phyloP scores from a whole-genome alignment of 2,329 filamentous ascomycete genomes.

The Cladosporium velox region DNA sequence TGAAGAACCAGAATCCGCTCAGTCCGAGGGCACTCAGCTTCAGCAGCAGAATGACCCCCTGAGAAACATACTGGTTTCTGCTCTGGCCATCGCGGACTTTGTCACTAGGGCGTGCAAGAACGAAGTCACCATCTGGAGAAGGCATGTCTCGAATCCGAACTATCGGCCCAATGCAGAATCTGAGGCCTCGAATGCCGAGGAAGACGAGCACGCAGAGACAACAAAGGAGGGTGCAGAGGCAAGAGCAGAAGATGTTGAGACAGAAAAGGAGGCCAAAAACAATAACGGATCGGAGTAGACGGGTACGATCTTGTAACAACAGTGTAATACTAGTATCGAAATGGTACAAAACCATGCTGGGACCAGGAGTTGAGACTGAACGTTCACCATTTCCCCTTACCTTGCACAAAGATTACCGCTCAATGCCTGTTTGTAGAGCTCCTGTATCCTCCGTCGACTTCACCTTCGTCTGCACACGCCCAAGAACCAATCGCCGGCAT shows the following conservation, averaged over 20 bases:
- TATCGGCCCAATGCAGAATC: neutral
- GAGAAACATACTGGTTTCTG: neutral
- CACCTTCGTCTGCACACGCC: neutral
- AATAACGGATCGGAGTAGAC: neutral
- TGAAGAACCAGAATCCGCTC: neutral
- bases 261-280: neutral
- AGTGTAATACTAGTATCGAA: neutral
- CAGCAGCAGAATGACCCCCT: neutral
- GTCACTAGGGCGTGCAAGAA: neutral
- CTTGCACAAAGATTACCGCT: neutral
- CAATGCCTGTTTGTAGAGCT: neutral
- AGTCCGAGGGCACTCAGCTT: neutral
- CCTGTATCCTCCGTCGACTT: too few species aligned
- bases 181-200: neutral
- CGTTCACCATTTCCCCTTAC: neutral
- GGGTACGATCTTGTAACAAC: neutral
- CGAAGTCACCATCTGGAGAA: slow-evolving; percentile 9
- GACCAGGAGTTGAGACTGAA: neutral
- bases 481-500: too few species aligned
- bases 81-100: slow-evolving; percentile 7
- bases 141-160: neutral
- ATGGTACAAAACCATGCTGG: neutral
- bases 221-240: neutral
- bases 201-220: neutral
- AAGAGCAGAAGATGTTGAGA: neutral